These are phyloP conservation scores for Iris pallida DNA, from an alignment of 116 monocot genomes.

Conservation along the genomic window DNA sequence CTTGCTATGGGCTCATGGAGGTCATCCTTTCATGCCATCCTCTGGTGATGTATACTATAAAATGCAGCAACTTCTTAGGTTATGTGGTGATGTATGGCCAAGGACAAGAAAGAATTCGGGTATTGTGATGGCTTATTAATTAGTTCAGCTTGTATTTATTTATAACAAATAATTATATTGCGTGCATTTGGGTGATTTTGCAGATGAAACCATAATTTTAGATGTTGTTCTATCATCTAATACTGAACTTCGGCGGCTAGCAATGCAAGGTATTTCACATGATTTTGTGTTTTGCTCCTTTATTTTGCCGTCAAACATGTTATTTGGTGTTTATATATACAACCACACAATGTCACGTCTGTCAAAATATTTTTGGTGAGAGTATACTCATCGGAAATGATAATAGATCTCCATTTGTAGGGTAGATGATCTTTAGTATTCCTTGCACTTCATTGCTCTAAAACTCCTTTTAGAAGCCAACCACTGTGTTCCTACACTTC, in stretches of 20 bases:
- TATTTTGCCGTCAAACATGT: no score
- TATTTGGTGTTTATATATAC: no score
- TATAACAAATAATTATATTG: background rate
- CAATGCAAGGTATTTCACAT: constrained; percentile 40
- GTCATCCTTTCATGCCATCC: constrained; percentile 74
- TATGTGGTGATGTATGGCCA: constrained; percentile 55
- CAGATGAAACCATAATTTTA: constrained; percentile 20
- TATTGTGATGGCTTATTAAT: constrained; percentile 15
- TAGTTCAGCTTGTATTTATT: constrained; percentile 3
- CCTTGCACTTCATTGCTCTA: no score
- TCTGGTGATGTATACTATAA: constrained; percentile 42
- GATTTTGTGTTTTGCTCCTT: background rate
- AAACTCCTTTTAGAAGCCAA: no score
- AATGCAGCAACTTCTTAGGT: constrained; percentile 41
- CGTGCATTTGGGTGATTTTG: background rate
- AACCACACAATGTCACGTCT: no score
- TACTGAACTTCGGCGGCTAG: constrained; percentile 38
- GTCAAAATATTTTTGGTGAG: no score
- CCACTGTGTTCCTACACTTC: no score
- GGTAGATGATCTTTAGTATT: no score
- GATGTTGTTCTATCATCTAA: constrained; percentile 34
- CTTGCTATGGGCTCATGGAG: constrained; percentile 66
- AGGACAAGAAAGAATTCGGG: constrained; percentile 14
- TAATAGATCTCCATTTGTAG: no score
- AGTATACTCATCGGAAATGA: no score